Conservation (phyloP, 306 rosid genomes). For the Clitoria ternatea region DNA sequence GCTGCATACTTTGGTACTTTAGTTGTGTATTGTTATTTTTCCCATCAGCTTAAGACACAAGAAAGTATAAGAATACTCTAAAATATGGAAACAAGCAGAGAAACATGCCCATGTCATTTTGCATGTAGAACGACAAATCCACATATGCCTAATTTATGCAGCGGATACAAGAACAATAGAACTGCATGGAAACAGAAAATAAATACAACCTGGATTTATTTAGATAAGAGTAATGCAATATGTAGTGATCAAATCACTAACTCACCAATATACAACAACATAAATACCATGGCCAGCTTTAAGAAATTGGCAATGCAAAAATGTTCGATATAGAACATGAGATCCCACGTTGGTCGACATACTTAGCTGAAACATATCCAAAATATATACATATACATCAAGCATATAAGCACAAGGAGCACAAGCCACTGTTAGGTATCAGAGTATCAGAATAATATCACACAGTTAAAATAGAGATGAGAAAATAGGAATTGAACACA, state of each 20-base stretch:
- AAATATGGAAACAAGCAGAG: constrained; percentile 39
- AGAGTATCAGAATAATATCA: too few species aligned
- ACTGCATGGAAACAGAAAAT: constrained; percentile 42
- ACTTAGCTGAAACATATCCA: constrained; percentile 41
- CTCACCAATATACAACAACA: constrained; percentile 61
- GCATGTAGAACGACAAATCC: constrained; percentile 42
- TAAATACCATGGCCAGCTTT: constrained; percentile 46
- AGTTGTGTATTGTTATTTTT: too few species aligned
- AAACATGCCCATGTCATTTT: constrained; percentile 43
- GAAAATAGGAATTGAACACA: too few species aligned
- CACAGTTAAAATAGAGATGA: too few species aligned
- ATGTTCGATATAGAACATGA: constrained; percentile 53
- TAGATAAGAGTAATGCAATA: too few species aligned
- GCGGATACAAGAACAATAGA: constrained; percentile 45
- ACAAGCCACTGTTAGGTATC: too few species aligned
- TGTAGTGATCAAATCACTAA: too few species aligned
- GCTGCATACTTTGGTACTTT: too few species aligned
- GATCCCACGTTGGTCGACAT: constrained; percentile 74
- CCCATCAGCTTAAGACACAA: constrained; percentile 45
- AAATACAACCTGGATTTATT: background rate
- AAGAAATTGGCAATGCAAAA: constrained; percentile 61
- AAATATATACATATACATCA: background rate
- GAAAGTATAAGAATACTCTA: constrained; percentile 49
- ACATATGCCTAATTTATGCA: constrained; percentile 49
- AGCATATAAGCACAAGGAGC: too few species aligned